phyloP scores from a whole-genome alignment of 2,329 filamentous ascomycete species.

The Tolypocladium tundrense region DNA sequence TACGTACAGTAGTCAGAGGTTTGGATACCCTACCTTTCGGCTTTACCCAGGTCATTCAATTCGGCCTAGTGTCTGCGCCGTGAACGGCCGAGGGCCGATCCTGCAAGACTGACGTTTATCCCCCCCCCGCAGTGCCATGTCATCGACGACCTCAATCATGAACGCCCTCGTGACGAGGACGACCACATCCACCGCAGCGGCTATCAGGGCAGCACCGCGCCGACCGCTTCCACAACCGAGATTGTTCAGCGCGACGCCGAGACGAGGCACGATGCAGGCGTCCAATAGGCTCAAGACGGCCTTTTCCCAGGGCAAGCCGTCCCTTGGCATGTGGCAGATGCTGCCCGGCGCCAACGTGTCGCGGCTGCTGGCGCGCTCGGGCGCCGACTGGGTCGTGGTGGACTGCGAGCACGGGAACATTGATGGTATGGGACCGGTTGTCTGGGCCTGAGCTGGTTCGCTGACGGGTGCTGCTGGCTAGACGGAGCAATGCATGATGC shows the following conservation, averaged over 20 bases:
- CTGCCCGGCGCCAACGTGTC: conserved; percentile 50
- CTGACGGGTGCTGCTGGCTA: conserved; percentile 5
- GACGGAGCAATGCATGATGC: conserved; percentile 43
- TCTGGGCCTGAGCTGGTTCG: neutral
- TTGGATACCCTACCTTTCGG: neutral
- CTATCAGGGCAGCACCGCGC: neutral
- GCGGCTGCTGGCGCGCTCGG: conserved; percentile 47
- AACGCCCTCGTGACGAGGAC: neutral
- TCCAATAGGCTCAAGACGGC: conserved; percentile 38
- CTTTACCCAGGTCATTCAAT: neutral
- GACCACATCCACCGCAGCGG: neutral
- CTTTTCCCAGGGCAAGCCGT: conserved; percentile 36
- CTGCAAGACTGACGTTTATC: neutral
- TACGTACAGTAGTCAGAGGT: neutral
- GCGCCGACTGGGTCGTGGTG: conserved; percentile 57
- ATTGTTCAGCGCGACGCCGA: neutral
- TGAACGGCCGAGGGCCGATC: neutral
- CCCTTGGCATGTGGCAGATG: conserved; percentile 54
- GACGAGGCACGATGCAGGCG: conserved; percentile 24
- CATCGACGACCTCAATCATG: neutral
- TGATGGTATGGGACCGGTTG: conserved; percentile 23
- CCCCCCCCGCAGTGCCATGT: neutral
- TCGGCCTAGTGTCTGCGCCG: neutral
- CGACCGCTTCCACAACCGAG: neutral
- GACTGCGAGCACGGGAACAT: conserved; percentile 45